Evolutionary conservation across 164 flowering plant species (phyloP).

Genomic region (Warburgia ugandensis): DNA sequence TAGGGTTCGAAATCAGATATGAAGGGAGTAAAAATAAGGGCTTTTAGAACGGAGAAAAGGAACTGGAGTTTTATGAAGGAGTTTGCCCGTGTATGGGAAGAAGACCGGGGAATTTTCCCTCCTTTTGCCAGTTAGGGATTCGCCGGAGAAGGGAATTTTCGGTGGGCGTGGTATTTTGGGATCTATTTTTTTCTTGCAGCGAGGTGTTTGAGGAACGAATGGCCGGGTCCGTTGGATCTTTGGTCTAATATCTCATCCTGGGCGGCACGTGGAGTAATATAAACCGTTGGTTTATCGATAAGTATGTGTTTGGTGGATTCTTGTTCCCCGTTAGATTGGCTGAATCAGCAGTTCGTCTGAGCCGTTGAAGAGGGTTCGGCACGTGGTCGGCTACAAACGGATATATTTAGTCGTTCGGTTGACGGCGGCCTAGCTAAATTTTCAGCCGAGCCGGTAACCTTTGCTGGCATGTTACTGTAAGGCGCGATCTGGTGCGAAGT

Average conservation of each 20-base stretch:
- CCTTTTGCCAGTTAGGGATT: background rate
- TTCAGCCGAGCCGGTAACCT: too few species aligned
- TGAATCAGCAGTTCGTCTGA: too few species aligned
- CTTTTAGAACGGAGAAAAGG: background rate
- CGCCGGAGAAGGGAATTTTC: conserved; percentile 4
- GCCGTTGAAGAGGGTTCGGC: conserved; percentile 3
- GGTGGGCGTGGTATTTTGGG: background rate
- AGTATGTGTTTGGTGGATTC: conserved; percentile 21
- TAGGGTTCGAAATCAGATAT: too few species aligned
- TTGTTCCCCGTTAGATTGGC: too few species aligned
- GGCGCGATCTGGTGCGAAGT: too few species aligned
- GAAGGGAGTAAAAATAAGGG: too few species aligned
- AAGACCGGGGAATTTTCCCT: too few species aligned
- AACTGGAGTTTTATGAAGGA: background rate
- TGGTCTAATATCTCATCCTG: conserved; percentile 27
- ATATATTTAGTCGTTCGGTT: too few species aligned
- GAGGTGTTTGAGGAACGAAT: conserved; percentile 9
- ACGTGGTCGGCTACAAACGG: too few species aligned
- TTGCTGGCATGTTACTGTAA: too few species aligned
- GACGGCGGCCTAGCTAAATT: too few species aligned
- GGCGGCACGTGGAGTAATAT: conserved; percentile 26
- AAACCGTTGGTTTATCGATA: conserved; percentile 42
- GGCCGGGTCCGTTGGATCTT: conserved; percentile 43
- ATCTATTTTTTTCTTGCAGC: conserved; percentile 1
- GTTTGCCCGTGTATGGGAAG: too few species aligned